A percentile compares a stretch with the other conserved stretches of the same genome.
Evolutionary conservation across 2,329 filamentous ascomycete genomes (phyloP).

Genomic region (Arthrinium puccinioides): DNA sequence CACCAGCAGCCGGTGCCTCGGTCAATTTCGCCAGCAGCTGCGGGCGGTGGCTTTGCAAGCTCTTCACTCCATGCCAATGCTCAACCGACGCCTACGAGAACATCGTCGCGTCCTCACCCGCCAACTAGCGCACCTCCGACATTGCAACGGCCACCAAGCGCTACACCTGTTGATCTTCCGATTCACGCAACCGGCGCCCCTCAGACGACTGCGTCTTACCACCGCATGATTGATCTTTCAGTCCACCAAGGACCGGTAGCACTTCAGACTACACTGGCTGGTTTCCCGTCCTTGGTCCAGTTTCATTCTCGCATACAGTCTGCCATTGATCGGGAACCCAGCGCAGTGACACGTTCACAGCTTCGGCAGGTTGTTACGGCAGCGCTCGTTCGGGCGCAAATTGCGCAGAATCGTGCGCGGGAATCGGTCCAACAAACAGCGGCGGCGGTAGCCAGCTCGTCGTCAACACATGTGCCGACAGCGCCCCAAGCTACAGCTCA

Average conservation of each 20-base stretch:
- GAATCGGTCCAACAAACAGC: too few relatives aligned
- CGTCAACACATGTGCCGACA: not conserved
- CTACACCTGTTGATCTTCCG: constrained; percentile 22
- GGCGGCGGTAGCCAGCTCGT: too few relatives aligned
- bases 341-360: constrained; percentile 38
- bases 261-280: constrained; percentile 36
- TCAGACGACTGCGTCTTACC: constrained; percentile 34
- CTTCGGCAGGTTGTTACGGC: constrained; percentile 42
- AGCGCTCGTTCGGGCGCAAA: constrained; percentile 37
- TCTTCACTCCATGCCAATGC: constrained; percentile 7
- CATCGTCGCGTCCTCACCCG: constrained; percentile 10
- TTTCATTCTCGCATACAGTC: constrained; percentile 41
- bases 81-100: constrained; percentile 5
- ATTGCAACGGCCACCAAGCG: constrained; percentile 16
- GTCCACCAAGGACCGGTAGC: constrained; percentile 42
- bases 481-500: constrained; percentile 6
- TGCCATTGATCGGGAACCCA: constrained; percentile 44
- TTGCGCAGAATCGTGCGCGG: constrained; percentile 29
- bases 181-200: constrained; percentile 23
- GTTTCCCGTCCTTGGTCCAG: constrained; percentile 40
- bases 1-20: constrained; percentile 7
- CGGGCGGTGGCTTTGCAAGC: too few relatives aligned
- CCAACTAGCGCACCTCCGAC: constrained; percentile 17
- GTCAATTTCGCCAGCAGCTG: constrained; percentile 1
- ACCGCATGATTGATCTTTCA: constrained; percentile 43